These are phyloP conservation scores for Corylus americana DNA, from an alignment of 306 rosid species.

Conservation along the genomic window DNA sequence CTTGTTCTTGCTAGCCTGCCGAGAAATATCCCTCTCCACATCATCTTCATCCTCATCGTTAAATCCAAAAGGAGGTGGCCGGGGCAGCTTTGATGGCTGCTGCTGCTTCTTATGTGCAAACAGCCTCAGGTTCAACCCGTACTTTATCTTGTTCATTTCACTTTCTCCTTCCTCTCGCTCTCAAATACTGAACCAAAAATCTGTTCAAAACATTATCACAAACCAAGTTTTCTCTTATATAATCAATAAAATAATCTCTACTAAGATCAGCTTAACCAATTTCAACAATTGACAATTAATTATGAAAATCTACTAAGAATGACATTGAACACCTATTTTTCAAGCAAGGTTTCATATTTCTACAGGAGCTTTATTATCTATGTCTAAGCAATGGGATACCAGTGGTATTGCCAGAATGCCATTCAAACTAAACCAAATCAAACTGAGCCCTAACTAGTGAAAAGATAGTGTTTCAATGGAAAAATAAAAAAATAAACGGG, in stretches of 20 bases:
- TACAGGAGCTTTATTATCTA: too few relatives aligned
- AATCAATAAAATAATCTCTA: background rate
- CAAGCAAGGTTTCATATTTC: background rate
- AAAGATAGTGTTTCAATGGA: background rate
- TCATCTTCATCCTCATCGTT: conserved; percentile 63
- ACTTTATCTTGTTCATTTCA: conserved; percentile 64
- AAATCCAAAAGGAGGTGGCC: conserved; percentile 59
- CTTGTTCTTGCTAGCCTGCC: conserved; percentile 81
- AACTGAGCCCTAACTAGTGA: background rate
- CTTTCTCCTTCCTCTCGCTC: conserved; percentile 19
- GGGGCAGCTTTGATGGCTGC: conserved; percentile 53
- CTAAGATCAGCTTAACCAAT: background rate
- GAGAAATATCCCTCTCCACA: conserved; percentile 79
- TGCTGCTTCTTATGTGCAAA: conserved; percentile 53
- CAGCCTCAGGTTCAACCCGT: conserved; percentile 75
- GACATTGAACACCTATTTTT: background rate
- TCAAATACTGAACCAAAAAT: conserved; percentile 16
- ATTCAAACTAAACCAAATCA: background rate
- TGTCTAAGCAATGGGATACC: background rate
- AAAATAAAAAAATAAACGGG: too few relatives aligned
- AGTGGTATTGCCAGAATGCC: background rate
- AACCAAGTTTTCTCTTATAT: background rate
- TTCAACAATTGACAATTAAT: background rate
- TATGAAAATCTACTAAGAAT: background rate
- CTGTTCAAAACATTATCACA: background rate